Evolutionary conservation across 495 filamentous ascomycete genomes (phyloP).

Genomic region (Annulohypoxylon nitens): DNA sequence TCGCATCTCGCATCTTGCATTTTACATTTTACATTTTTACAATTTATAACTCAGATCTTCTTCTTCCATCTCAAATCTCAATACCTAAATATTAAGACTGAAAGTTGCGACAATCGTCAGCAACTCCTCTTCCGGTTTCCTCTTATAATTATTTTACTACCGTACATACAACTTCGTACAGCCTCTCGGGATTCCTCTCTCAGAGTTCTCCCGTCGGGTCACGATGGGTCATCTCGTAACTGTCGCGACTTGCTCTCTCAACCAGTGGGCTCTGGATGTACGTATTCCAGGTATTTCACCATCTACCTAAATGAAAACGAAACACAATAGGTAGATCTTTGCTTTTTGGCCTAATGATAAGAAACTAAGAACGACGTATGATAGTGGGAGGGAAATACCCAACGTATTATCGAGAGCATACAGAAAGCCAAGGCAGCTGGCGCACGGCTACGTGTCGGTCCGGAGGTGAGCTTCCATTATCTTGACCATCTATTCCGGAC

Average conservation of each 20-base stretch:
- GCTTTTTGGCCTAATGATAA: background rate
- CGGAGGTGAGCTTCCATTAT: conserved; percentile 51
- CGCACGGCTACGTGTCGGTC: conserved; percentile 81
- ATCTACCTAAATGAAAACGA: background rate
- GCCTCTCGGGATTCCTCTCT: background rate
- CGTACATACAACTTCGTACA: background rate
- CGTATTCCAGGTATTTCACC: conserved; percentile 57
- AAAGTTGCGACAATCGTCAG: background rate
- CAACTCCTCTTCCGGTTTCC: background rate
- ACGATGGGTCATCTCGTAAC: conserved; percentile 56
- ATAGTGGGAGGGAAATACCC: conserved; percentile 76
- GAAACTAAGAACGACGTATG: conserved; percentile 50
- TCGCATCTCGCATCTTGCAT: no score
- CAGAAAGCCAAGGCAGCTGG: conserved; percentile 75
- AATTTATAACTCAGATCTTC: no score
- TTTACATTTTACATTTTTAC: no score
- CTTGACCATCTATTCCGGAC: background rate
- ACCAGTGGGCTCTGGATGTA: conserved; percentile 81
- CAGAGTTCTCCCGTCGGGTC: background rate
- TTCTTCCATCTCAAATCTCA: no score
- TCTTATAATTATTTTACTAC: background rate
- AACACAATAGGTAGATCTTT: background rate
- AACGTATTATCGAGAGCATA: conserved; percentile 82
- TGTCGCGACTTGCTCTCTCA: conserved; percentile 63
- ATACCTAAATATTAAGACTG: no score